Evolutionary conservation across 805 yeast species (phyloP).

Genomic region (Metschnikowia cerradonensis): DNA sequence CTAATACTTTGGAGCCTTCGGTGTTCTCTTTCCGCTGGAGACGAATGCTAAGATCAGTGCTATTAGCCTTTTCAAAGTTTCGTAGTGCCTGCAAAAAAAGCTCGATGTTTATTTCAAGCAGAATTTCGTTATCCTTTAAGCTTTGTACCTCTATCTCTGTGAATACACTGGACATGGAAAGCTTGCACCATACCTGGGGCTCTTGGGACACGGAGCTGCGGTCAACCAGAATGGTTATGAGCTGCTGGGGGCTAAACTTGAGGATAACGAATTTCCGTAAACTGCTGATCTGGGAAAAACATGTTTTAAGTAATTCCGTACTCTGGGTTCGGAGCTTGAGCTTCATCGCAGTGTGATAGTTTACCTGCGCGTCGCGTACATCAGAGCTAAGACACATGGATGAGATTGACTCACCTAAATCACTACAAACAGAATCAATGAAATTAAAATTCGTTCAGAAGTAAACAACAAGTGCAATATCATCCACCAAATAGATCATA

Average conservation of each 20-base stretch:
- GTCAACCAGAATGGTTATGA: slow-evolving; percentile 47
- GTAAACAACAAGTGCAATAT: too few species aligned
- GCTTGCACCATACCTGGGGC: slow-evolving; percentile 67
- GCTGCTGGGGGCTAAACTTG: slow-evolving; percentile 47
- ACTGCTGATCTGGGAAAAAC: slow-evolving; percentile 47
- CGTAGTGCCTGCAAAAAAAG: slow-evolving; percentile 53
- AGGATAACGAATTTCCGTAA: slow-evolving; percentile 55
- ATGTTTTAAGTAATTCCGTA: slow-evolving; percentile 29
- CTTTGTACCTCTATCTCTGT: slow-evolving; percentile 49
- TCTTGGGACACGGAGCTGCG: slow-evolving; percentile 42
- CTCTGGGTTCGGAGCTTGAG: slow-evolving; percentile 24
- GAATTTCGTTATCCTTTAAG: slow-evolving; percentile 49
- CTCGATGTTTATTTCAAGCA: slow-evolving; percentile 61
- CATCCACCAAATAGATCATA: too few species aligned
- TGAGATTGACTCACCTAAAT: too few species aligned
- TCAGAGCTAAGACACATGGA: background rate
- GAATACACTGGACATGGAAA: slow-evolving; percentile 44
- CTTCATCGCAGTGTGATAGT: slow-evolving; percentile 17
- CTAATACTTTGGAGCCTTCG: slow-evolving; percentile 37
- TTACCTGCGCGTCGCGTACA: slow-evolving; percentile 4
- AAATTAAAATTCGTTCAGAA: too few species aligned
- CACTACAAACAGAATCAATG: too few species aligned
- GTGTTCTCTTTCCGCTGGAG: slow-evolving; percentile 42
- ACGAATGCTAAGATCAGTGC: slow-evolving; percentile 48
- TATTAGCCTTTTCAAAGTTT: slow-evolving; percentile 51